Evolutionary conservation across 257 asterid genomes (phyloP).

Genomic region (Nicotiana knightiana): DNA sequence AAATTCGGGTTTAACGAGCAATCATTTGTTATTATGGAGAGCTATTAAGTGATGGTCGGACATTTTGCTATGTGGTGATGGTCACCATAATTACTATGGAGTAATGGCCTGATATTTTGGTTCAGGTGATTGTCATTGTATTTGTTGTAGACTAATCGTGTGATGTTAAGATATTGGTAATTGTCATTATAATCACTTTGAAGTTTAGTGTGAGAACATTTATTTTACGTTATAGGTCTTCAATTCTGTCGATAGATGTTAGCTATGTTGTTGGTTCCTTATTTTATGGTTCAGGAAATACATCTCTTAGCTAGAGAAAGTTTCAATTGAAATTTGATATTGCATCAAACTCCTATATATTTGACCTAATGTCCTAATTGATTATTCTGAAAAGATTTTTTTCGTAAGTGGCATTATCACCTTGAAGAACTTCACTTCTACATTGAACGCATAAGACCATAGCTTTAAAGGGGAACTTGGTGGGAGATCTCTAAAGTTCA

Average conservation of each 20-base stretch:
- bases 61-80: neutral
- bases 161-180: neutral
- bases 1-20: neutral
- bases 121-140: neutral
- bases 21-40: neutral
- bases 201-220: neutral
- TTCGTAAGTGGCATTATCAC: too few relatives aligned
- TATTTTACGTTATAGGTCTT: neutral
- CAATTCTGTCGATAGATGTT: neutral
- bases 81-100: neutral
- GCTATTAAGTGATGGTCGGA: neutral
- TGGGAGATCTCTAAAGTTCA: too few relatives aligned
- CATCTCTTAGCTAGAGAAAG: neutral
- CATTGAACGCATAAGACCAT: too few relatives aligned
- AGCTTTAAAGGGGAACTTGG: too few relatives aligned
- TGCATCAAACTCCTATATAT: too few relatives aligned
- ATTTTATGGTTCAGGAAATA: neutral
- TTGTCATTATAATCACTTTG: neutral
- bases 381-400: too few relatives aligned
- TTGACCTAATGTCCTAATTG: too few relatives aligned
- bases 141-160: neutral
- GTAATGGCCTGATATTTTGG: neutral
- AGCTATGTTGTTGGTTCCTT: neutral
- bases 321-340: too few relatives aligned
- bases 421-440: too few relatives aligned